Evolutionary conservation across 202 grass and related monocot species (phyloP).

Genomic region (Schoenoplectus tabernaemontani): DNA sequence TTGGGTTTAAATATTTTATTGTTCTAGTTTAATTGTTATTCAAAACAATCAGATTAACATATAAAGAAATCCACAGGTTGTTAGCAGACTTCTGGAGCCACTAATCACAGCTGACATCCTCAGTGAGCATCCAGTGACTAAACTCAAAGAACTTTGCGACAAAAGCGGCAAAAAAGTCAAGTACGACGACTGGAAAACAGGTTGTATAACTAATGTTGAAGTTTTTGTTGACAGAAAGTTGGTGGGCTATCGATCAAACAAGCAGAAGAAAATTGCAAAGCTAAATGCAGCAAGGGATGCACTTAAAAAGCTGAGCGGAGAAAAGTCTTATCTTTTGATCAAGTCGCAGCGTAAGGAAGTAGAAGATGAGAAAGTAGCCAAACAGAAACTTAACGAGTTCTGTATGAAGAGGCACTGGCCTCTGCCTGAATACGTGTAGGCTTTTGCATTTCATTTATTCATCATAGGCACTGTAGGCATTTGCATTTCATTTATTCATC

Average conservation of each 20-base stretch:
- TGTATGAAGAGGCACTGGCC: conserved; percentile 46
- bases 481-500: too few relatives aligned
- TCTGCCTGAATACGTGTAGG: conserved; percentile 65
- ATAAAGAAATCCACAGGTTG: conserved; percentile 31
- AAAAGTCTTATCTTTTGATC: neutral
- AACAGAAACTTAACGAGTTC: conserved; percentile 54
- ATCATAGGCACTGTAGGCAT: neutral
- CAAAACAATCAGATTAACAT: neutral
- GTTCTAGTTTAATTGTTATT: neutral
- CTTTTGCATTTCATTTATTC: conserved; percentile 13
- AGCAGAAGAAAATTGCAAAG: conserved; percentile 64
- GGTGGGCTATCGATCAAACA: conserved; percentile 47
- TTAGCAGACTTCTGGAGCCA: conserved; percentile 60
- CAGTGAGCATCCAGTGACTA: conserved; percentile 65
- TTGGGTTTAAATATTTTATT: neutral
- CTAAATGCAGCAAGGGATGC: conserved; percentile 73
- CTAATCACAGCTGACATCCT: conserved; percentile 64
- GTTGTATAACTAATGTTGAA: conserved; percentile 36
- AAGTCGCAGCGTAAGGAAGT: conserved; percentile 6
- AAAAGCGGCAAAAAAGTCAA: conserved; percentile 51
- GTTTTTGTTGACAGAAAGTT: conserved; percentile 43
- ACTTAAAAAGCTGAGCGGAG: conserved; percentile 38
- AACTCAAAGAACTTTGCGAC: conserved; percentile 58
- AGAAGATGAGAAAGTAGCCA: conserved; percentile 49
- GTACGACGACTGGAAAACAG: conserved; percentile 48